phyloP scores from a whole-genome alignment of 352 stramenopile genomes.

The Phytopythium vexans region DNA sequence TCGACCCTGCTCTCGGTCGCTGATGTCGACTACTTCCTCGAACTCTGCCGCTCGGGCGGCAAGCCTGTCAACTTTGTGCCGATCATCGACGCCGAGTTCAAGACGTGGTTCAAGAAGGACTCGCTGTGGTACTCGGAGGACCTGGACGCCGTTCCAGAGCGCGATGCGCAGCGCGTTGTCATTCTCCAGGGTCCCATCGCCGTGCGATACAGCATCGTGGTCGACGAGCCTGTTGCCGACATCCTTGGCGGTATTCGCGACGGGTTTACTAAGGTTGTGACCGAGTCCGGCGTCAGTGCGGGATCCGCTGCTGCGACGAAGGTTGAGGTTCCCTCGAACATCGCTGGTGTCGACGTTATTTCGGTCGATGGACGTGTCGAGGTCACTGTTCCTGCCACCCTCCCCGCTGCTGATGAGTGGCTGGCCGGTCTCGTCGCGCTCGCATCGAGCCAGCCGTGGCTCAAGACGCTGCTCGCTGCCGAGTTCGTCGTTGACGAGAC shows the following conservation, averaged over 20 bases:
- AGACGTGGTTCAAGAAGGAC: conserved; percentile 90
- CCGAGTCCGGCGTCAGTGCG: conserved; percentile 14
- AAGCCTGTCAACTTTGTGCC: conserved; percentile 89
- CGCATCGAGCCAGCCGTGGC: conserved; percentile 44
- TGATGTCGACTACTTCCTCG: conserved; percentile 82
- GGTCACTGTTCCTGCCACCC: conserved; percentile 21
- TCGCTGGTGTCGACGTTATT: conserved; percentile 24
- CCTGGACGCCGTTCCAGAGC: conserved; percentile 72
- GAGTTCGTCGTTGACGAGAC: conserved; percentile 44
- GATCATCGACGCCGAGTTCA: conserved; percentile 77
- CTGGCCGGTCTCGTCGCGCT: conserved; percentile 29
- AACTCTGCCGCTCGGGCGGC: conserved; percentile 73
- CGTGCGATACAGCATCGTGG: conserved; percentile 71
- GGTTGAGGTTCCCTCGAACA: conserved; percentile 8
- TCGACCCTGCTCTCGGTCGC: conserved; percentile 64
- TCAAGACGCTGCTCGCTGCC: conserved; percentile 50
- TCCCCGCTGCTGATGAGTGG: conserved; percentile 42
- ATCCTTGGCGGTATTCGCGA: conserved; percentile 67
- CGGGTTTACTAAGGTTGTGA: conserved; percentile 52
- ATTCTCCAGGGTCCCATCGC: conserved; percentile 83
- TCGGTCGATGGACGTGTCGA: conserved; percentile 18
- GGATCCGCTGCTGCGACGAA: not conserved
- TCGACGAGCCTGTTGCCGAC: conserved; percentile 73
- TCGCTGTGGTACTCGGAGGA: conserved; percentile 90
- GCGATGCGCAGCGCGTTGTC: conserved; percentile 77